phyloP scores from a whole-genome alignment of 805 yeast species.

The Middelhovenomyces tepae region DNA sequence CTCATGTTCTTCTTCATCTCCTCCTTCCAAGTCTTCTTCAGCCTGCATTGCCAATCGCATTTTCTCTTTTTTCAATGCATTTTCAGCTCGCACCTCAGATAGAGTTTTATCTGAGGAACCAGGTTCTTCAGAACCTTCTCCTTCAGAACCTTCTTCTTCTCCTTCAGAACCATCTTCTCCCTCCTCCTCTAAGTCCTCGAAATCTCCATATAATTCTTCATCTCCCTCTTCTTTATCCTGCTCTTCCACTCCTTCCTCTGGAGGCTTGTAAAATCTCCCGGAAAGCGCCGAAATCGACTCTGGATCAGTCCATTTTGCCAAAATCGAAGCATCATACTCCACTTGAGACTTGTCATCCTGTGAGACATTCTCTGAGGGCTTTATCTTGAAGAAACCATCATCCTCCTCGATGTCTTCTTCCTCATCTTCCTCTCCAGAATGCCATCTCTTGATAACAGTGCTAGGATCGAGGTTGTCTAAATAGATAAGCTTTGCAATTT shows the following conservation, averaged over 20 bases:
- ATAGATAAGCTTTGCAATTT: constrained; percentile 79
- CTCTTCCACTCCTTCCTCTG: constrained; percentile 21
- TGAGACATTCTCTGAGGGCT: constrained; percentile 12
- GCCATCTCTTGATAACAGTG: constrained; percentile 26
- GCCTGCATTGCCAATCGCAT: constrained; percentile 85
- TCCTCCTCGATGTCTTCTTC: constrained; percentile 26
- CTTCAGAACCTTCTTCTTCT: constrained; percentile 32
- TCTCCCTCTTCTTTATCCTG: constrained; percentile 27
- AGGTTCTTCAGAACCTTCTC: constrained; percentile 29
- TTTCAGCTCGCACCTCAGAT: constrained; percentile 68
- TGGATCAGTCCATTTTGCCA: constrained; percentile 16
- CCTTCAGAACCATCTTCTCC: constrained; percentile 36
- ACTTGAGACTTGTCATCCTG: constrained; percentile 22
- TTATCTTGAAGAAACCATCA: constrained; percentile 23
- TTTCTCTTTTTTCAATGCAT: constrained; percentile 85
- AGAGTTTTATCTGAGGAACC: too few species aligned
- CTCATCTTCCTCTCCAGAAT: constrained; percentile 17
- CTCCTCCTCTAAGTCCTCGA: constrained; percentile 42
- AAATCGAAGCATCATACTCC: constrained; percentile 10
- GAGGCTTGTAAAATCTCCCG: constrained; percentile 17
- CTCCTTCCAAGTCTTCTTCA: constrained; percentile 56
- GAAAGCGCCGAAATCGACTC: constrained; percentile 12
- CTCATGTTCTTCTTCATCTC: constrained; percentile 62
- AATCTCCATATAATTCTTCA: constrained; percentile 29
- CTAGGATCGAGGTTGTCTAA: constrained; percentile 66